Base-by-base conservation (phyloP, 768 basidiomycete species). In the Krasilnikovozyma curviuscula region DNA sequence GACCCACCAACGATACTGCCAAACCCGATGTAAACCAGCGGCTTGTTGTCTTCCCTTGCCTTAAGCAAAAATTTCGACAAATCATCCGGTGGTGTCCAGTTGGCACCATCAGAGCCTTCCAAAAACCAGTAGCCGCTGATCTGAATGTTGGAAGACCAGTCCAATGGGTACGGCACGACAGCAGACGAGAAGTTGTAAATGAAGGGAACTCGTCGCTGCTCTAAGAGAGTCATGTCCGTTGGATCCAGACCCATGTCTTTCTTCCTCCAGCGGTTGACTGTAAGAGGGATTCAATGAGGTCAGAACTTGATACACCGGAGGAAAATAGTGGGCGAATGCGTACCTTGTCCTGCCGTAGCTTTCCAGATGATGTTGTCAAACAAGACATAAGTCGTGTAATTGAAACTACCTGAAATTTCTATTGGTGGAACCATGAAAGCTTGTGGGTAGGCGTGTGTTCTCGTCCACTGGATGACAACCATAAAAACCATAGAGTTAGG, bases 311-410 rank as follows among this genome's bases (percentile, higher is more conserved):
- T n/a, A n/a, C n/a, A n/a, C n/a, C n/a, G n/a, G n/a, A n/a, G n/a
- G n/a, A n/a, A n/a, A n/a, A n/a, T n/a, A n/a, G n/a, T n/a, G n/a
- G n/a, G n/a, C n/a, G n/a, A n/a, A n/a, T n/a, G n/a, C n/a, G n/a
- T n/a, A n/a, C n/a, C n/a, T 59, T 79, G 77, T 1, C 70, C 65
- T 2, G 76, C 73, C 0, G 73, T 77, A 3, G 78, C 77, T 16
- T 70, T 63, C 78, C 78, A 80, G 51, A 80, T 68, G 40, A 80
- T 73, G 56, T 75, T 63, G 67, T 73, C 74, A 58, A 77, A 78
- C 21, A 78, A 60, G 6, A 78, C 69, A 56, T 77, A 78, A 24
- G 72, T 43, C 5, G 39, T 18, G 43, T 56, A 66, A 54, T 80
- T 78, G 62, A 78, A 77, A 3, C 70, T 54, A 0, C 63, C 70